A percentile compares a stretch with the other conserved stretches of the same genome.
phyloP scores from a whole-genome alignment of 2,329 filamentous ascomycete species.

The Teratosphaeria gauchensis region DNA sequence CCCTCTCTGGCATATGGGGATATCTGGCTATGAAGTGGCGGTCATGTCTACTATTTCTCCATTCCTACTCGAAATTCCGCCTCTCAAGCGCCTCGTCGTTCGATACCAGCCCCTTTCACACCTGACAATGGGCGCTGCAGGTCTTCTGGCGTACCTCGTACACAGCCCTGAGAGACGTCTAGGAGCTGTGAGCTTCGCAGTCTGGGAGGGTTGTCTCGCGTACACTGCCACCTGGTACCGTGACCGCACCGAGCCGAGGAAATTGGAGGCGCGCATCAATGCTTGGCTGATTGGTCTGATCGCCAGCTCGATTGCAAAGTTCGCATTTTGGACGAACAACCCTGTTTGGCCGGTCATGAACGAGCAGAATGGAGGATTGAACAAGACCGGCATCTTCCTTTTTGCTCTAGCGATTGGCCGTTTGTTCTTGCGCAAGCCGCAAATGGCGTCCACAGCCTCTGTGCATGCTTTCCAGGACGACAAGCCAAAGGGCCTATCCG shows the following conservation, averaged over 20 bases:
- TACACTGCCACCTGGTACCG: conserved; percentile 77
- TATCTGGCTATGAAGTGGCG: conserved; percentile 87
- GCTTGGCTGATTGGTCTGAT: conserved; percentile 76
- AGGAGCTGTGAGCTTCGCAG: conserved; percentile 69
- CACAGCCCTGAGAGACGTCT: conserved; percentile 64
- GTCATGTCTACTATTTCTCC: conserved; percentile 80
- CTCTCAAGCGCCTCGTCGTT: conserved; percentile 58
- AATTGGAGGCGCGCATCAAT: conserved; percentile 71
- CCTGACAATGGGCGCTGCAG: conserved; percentile 68
- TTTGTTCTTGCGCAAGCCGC: conserved; percentile 57
- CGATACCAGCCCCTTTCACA: conserved; percentile 55
- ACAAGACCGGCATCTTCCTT: conserved; percentile 68
- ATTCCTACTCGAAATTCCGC: conserved; percentile 61
- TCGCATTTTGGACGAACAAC: conserved; percentile 89
- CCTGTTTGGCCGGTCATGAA: conserved; percentile 95
- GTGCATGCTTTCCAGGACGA: conserved; percentile 35
- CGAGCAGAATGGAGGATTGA: conserved; percentile 81
- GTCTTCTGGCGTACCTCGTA: conserved; percentile 70
- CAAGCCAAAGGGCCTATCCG: conserved; percentile 56
- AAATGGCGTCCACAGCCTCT: conserved; percentile 38
- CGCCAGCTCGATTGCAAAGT: conserved; percentile 80
- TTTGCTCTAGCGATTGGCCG: conserved; percentile 66
- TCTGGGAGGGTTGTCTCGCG: conserved; percentile 69
- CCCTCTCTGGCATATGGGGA: conserved; percentile 97
- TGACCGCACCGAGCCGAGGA: conserved; percentile 62